Percentiles rank a stretch among this genome's conserved stretches.
phyloP scores from a whole-genome alignment of 805 yeast genomes.

The Maudiozyma turicensis region DNA sequence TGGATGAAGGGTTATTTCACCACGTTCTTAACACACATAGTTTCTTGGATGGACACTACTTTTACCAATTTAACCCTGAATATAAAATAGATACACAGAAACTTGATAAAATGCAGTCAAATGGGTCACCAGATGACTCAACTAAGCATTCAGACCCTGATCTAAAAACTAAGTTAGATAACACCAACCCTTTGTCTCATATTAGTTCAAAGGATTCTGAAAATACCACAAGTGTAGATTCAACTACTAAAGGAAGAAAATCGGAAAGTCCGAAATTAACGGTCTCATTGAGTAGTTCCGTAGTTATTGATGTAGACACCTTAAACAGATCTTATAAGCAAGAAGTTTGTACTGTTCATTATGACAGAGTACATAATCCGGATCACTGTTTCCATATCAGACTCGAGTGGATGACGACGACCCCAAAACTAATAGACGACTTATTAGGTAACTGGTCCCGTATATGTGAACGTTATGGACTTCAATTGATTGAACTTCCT shows the following conservation, averaged over 20 bases:
- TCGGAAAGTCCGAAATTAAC: constrained; percentile 12
- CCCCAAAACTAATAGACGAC: constrained; percentile 78
- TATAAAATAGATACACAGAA: constrained; percentile 27
- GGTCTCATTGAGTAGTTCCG: constrained; percentile 56
- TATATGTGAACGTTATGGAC: constrained; percentile 75
- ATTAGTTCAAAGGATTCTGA: constrained; percentile 7
- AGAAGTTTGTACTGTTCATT: constrained; percentile 74
- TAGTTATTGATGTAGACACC: constrained; percentile 70
- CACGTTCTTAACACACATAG: constrained; percentile 81
- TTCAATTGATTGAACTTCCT: constrained; percentile 77
- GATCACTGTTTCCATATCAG: constrained; percentile 89
- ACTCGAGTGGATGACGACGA: constrained; percentile 86
- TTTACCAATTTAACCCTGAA: constrained; percentile 60
- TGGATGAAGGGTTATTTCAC: constrained; percentile 60
- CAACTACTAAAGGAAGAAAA: constrained; percentile 1
- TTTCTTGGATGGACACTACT: constrained; percentile 87
- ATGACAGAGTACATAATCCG: constrained; percentile 87
- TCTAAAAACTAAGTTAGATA: neutral
- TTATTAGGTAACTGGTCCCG: constrained; percentile 68
- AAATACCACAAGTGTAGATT: constrained; percentile 9
- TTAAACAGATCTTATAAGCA: constrained; percentile 59
- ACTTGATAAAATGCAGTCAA: constrained; percentile 7
- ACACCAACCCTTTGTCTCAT: constrained; percentile 2
- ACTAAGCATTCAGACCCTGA: neutral
- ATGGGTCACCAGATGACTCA: neutral